Conservation (phyloP, 2,329 filamentous ascomycete species). For the Knufia fluminis region DNA sequence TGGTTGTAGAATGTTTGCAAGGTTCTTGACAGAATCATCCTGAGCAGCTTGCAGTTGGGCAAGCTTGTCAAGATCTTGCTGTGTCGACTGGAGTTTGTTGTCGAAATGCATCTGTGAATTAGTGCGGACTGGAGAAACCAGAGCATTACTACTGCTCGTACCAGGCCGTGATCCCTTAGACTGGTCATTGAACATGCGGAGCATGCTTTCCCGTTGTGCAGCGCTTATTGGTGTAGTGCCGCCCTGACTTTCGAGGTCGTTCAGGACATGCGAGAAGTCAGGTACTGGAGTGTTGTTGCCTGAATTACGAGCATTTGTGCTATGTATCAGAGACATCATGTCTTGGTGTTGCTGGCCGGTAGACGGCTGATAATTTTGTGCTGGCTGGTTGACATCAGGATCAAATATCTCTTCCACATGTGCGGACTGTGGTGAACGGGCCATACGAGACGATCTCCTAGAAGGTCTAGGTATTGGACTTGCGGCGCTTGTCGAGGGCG, state of each 20-base stretch:
- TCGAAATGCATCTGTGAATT: slow-evolving; percentile 24
- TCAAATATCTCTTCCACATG: slow-evolving; percentile 39
- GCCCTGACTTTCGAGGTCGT: slow-evolving; percentile 34
- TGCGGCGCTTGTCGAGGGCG: slow-evolving; percentile 25
- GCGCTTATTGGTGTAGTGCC: slow-evolving; percentile 36
- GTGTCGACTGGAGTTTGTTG: slow-evolving; percentile 51
- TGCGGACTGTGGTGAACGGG: slow-evolving; percentile 19
- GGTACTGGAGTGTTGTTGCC: slow-evolving; percentile 29
- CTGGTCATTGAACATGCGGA: slow-evolving; percentile 46
- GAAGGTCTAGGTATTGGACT: slow-evolving; percentile 16
- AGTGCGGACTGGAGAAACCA: slow-evolving; percentile 1
- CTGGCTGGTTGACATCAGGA: slow-evolving; percentile 18
- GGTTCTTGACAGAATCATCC: slow-evolving; percentile 62
- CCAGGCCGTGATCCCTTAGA: slow-evolving; percentile 48
- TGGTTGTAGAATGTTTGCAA: slow-evolving; percentile 66
- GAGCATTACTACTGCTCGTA: slow-evolving; percentile 32
- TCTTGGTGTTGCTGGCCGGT: slow-evolving; percentile 26
- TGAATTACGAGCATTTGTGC: slow-evolving; percentile 36
- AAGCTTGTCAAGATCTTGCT: slow-evolving; percentile 68
- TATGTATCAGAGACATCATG: slow-evolving; percentile 42
- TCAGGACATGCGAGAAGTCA: slow-evolving; percentile 38
- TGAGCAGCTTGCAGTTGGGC: slow-evolving; percentile 72
- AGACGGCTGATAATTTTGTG: slow-evolving; percentile 10
- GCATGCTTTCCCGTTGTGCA: slow-evolving; percentile 39
- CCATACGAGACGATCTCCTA: slow-evolving; percentile 5